Evolutionary conservation across 78 protist genomes (phyloP), one percentile per base, ranked within the genome.

Genomic region (Monocercomonoides exilis): DNA sequence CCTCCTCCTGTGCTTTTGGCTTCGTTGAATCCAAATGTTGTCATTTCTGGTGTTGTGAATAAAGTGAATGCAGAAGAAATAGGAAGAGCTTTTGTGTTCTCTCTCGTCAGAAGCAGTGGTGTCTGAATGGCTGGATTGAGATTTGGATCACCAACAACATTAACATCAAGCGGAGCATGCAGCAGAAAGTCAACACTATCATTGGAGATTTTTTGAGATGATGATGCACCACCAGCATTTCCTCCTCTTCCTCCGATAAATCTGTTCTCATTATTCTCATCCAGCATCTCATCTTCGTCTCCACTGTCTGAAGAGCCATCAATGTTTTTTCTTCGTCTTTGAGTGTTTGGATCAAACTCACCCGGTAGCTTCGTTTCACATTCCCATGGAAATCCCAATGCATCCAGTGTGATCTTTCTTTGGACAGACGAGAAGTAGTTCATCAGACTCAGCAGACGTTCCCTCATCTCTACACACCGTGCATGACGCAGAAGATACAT

Each of bases 361-460:
- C n/a, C n/a, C n/a, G n/a, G n/a, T n/a, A n/a, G n/a, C 21, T 54
- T 54, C 21, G 70, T 29, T 54, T 54, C 70, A 29, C 38, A 54
- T 21, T 54, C 70, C 70, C 70, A 54, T 54, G 70, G 70, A 21
- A 54, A 54, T 54, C 70, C 70, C 70, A 54, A 21, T 11, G 70
- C 82, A 21, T 79, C 82, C 45, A 79, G 82, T 6, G 82, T 21
- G 43, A 79, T 33, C 43, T 21, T 6, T 21, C 82, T 33, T 21
- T 79, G 82, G 82, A 79, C 11, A 41, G 82, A 79, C 45, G 5
- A 29, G 82, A 79, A 79, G 11, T 79, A 79, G 11, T 79, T 79
- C 82, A 79, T 38, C 42, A 4, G 21, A 4, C 5, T 41, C 43
- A 79, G 11, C 4, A 79, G 43, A 5, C 82, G 82, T 41, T 79